Conservation (phyloP, 176 grass and related monocot genomes). For the Olyra latifolia region DNA sequence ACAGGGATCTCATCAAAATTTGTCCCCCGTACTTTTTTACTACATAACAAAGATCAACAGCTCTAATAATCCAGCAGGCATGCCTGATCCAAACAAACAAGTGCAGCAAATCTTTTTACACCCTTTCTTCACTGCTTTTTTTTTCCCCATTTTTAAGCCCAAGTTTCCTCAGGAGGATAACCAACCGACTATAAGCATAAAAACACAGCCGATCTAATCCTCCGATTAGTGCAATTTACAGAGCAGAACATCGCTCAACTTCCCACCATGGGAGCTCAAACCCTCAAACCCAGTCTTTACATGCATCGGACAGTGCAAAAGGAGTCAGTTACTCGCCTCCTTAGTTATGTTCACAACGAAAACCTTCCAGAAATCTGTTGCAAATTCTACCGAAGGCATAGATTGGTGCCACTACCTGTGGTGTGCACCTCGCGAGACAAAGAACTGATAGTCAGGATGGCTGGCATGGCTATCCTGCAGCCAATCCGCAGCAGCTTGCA, state of each 20-base stretch:
- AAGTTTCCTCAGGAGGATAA: neutral
- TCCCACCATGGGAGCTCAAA: conserved; percentile 12
- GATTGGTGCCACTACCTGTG: conserved; percentile 20
- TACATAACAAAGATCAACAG: neutral
- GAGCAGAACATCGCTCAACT: neutral
- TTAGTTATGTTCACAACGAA: neutral
- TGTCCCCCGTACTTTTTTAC: neutral
- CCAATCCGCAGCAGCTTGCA: conserved; percentile 51
- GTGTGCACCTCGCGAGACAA: conserved; percentile 35
- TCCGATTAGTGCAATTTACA: conserved; percentile 21
- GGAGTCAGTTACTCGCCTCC: neutral
- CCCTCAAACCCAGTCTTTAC: neutral
- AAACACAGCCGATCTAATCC: conserved; percentile 16
- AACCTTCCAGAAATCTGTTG: neutral
- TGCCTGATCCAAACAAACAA: neutral
- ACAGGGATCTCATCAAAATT: neutral
- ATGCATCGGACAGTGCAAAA: neutral
- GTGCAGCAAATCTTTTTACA: neutral
- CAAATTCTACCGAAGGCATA: neutral
- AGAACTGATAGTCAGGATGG: conserved; percentile 63
- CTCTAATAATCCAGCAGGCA: neutral
- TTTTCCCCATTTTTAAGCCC: neutral
- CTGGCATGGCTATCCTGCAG: conserved; percentile 17
- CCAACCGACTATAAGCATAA: conserved; percentile 5
- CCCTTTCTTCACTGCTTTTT: neutral